These are phyloP conservation scores for Ormosia emarginata DNA, from an alignment of 306 rosid species.

Conservation along the genomic window DNA sequence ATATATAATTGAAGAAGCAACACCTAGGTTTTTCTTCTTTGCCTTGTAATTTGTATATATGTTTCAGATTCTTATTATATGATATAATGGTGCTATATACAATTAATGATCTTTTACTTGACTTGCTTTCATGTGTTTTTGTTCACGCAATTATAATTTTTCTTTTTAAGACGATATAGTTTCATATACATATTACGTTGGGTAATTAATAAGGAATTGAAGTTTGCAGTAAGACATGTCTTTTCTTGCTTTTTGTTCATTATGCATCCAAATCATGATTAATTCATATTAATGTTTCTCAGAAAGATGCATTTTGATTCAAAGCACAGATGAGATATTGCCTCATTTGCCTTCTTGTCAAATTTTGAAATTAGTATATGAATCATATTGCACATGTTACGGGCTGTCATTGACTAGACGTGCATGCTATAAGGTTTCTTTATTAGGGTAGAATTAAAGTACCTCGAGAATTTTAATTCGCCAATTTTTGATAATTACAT, in stretches of 20 bases:
- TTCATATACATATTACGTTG: not conserved
- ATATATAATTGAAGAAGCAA: constrained; percentile 11
- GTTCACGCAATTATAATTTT: not conserved
- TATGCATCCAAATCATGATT: not conserved
- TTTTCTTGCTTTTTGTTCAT: not conserved
- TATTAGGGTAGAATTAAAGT: not conserved
- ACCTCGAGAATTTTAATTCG: not conserved
- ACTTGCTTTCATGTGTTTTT: not conserved
- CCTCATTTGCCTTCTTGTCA: not conserved
- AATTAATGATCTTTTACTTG: not conserved
- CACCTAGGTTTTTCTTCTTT: constrained; percentile 14
- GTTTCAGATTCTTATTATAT: not conserved
- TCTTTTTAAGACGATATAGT: not conserved
- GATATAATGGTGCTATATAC: not conserved
- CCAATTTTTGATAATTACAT: not conserved
- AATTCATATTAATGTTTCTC: not conserved
- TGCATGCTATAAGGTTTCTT: not conserved
- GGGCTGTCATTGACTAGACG: constrained; percentile 18
- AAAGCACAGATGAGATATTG: not conserved
- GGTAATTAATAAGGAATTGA: not conserved
- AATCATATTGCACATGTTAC: constrained; percentile 23
- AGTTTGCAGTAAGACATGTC: not conserved
- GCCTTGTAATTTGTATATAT: not conserved
- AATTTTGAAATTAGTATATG: not conserved
- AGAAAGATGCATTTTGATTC: not conserved